Percentiles rank a stretch among this genome's conserved stretches.
Evolutionary conservation across 257 asterid genomes (phyloP).

Genomic region (Solanum commersonii): DNA sequence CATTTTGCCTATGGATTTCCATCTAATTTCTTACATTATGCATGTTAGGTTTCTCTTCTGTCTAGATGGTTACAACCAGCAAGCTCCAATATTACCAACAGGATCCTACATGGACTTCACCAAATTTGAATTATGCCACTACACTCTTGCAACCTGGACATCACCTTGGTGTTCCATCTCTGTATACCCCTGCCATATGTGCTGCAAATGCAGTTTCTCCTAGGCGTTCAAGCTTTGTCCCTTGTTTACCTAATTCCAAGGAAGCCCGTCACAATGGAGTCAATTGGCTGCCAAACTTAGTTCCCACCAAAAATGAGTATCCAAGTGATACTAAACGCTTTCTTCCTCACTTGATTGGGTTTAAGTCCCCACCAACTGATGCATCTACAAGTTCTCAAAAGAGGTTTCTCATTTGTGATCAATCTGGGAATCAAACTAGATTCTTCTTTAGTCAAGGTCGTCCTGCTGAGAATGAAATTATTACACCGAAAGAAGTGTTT

Average conservation of each 20-base stretch:
- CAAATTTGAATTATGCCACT: slow-evolving; percentile 24
- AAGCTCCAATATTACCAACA: slow-evolving; percentile 32
- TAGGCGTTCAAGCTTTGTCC: slow-evolving; percentile 12
- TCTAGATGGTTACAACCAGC: slow-evolving; percentile 45
- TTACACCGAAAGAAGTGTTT: slow-evolving; percentile 13
- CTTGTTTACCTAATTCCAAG: slow-evolving; percentile 16
- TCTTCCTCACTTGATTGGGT: slow-evolving; percentile 14
- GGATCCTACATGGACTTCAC: slow-evolving; percentile 34
- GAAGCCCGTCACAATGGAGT: slow-evolving; percentile 15
- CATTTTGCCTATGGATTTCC: slow-evolving; percentile 1
- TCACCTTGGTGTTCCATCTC: slow-evolving; percentile 24
- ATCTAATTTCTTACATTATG: not conserved
- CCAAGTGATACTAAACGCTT: slow-evolving; percentile 11
- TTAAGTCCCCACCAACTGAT: slow-evolving; percentile 14
- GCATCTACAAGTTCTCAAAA: slow-evolving; percentile 24
- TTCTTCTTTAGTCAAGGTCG: slow-evolving; percentile 35
- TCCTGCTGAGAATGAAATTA: slow-evolving; percentile 14
- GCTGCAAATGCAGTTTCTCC: slow-evolving; percentile 21
- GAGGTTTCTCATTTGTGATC: slow-evolving; percentile 61
- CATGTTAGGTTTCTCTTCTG: slow-evolving; percentile 31
- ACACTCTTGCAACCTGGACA: slow-evolving; percentile 26
- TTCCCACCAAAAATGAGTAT: slow-evolving; percentile 13
- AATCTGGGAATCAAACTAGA: slow-evolving; percentile 48
- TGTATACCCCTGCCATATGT: slow-evolving; percentile 10
- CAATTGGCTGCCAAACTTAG: slow-evolving; percentile 15